Evolutionary conservation across 73 alveolate genomes (phyloP).

Genomic region (Blepharisma stoltei): DNA sequence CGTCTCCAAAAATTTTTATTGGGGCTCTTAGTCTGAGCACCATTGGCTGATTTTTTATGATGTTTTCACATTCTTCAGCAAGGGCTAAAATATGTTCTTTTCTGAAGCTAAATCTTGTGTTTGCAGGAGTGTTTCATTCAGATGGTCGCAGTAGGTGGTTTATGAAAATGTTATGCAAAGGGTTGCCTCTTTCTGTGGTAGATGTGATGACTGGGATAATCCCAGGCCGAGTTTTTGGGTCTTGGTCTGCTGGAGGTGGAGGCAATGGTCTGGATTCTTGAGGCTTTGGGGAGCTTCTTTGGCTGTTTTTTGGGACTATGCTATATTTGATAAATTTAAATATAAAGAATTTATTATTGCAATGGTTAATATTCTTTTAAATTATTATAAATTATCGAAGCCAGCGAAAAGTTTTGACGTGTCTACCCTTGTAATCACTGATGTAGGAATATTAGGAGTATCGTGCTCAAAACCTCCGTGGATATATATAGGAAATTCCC

Average conservation of each 20-base stretch:
- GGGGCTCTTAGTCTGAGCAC: conserved; percentile 81
- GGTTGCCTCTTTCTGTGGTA: conserved; percentile 13
- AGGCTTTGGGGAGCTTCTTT: not conserved
- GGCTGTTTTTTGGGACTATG: not conserved
- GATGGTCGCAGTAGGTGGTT: conserved; percentile 71
- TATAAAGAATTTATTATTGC: no score
- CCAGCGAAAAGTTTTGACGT: not conserved
- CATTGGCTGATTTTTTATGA: conserved; percentile 86
- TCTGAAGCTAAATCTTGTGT: conserved; percentile 62
- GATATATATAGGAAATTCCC: no score
- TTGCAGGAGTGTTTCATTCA: conserved; percentile 63
- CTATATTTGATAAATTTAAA: no score
- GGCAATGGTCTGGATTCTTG: not conserved
- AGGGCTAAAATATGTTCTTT: conserved; percentile 66
- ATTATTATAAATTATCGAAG: not conserved
- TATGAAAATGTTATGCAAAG: conserved; percentile 62
- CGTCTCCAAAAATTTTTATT: conserved; percentile 87
- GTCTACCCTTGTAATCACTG: not conserved
- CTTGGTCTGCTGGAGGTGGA: not conserved
- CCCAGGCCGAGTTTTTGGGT: not conserved
- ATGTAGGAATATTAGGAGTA: conserved; percentile 53
- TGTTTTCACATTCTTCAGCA: conserved; percentile 67
- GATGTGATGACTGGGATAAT: not conserved
- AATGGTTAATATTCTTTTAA: no score
- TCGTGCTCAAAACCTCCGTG: conserved; percentile 95